Base-by-base conservation (phyloP, 2,329 filamentous ascomycete species). In the Fusarium sp. region DNA sequence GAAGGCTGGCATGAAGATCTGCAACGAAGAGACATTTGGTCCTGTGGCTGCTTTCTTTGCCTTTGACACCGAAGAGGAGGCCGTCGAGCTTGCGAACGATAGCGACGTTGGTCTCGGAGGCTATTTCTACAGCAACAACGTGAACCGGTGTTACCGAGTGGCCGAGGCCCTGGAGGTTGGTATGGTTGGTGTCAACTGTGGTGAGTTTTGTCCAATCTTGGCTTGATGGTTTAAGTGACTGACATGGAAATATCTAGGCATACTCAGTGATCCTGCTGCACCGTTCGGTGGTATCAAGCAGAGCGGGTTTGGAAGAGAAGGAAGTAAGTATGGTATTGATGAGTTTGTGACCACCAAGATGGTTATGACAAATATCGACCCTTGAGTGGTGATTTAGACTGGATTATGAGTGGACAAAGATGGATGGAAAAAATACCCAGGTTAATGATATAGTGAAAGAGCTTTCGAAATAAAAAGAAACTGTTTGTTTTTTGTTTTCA, bases 271-370 rank as follows among this genome's bases (percentile, higher is more conserved):
- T 57, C 79, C 81, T 30, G 83, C 83, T 1, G 76, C 83, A 47
- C 85, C 85, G 4, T 94, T 94, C 73, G 91, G 91, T 19, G 91
- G 91, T 65, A 88, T 94, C 42, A 94, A 94, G 79, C 83, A 92
- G 79, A 91, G 88, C 70, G 91, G 91, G 23, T 93, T 92, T 71
- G 91, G 91, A 14, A 83, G 90, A 57, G 91, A 94, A 78, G 91
- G 91, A 39, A 89, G 89, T 70, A 86, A 87, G 74, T 91, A 92
- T 62, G 91, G 90, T 14, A 87, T 92, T 64, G 87, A 89, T 28
- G 91, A 93, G 78, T 93, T 91, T 74, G 82, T 87, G 68, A 79
- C 85, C 47, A 89, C 90, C 60, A 93, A 93, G 83, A 90, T 84
- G 73, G 62, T 75, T 11, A 75, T 74, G 73, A 73, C 70, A 19